Percentiles rank a stretch among this genome's conserved stretches.
These are phyloP conservation scores for Fusarium keratoplasticum DNA, from an alignment of 2,329 filamentous ascomycete species.

Conservation along the genomic window DNA sequence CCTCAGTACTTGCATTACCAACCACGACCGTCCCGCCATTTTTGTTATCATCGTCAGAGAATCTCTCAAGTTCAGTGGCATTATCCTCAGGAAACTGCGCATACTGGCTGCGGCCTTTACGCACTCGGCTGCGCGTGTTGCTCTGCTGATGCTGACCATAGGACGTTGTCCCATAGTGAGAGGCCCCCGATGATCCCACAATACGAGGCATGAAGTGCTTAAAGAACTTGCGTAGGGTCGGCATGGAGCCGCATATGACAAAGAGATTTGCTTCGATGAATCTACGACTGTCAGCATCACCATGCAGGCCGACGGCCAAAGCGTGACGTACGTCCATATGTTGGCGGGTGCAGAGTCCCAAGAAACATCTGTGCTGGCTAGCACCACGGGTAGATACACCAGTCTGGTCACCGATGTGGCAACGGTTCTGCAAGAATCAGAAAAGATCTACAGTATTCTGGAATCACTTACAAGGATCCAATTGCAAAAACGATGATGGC, in stretches of 20 bases:
- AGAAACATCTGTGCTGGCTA: slow-evolving; percentile 43
- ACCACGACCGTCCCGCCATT: slow-evolving; percentile 12
- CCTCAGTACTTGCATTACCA: slow-evolving; percentile 10
- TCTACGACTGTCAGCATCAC: slow-evolving; percentile 25
- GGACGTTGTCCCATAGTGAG: slow-evolving; percentile 1
- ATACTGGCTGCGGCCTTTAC: slow-evolving; percentile 31
- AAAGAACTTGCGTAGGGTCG: slow-evolving; percentile 52
- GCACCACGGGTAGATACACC: slow-evolving; percentile 37
- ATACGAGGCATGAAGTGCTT: slow-evolving; percentile 47
- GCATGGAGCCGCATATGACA: slow-evolving; percentile 54
- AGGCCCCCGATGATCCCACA: slow-evolving; percentile 27
- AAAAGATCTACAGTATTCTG: neutral
- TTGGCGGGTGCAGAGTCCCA: slow-evolving; percentile 46
- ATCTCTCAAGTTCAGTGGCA: slow-evolving; percentile 21
- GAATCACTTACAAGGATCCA: slow-evolving; percentile 43
- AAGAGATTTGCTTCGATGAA: slow-evolving; percentile 54
- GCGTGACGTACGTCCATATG: slow-evolving; percentile 43
- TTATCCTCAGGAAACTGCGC: slow-evolving; percentile 30
- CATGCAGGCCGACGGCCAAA: neutral
- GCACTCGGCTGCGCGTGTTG: slow-evolving; percentile 16
- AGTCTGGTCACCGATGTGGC: slow-evolving; percentile 48
- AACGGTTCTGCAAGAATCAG: slow-evolving; percentile 33
- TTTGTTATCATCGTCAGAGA: slow-evolving; percentile 14
- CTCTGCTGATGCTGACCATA: slow-evolving; percentile 22
- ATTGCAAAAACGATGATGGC: slow-evolving; percentile 58